phyloP scores from a whole-genome alignment of 192 early-diverging fungal genomes.

The Entomortierella chlamydospora region DNA sequence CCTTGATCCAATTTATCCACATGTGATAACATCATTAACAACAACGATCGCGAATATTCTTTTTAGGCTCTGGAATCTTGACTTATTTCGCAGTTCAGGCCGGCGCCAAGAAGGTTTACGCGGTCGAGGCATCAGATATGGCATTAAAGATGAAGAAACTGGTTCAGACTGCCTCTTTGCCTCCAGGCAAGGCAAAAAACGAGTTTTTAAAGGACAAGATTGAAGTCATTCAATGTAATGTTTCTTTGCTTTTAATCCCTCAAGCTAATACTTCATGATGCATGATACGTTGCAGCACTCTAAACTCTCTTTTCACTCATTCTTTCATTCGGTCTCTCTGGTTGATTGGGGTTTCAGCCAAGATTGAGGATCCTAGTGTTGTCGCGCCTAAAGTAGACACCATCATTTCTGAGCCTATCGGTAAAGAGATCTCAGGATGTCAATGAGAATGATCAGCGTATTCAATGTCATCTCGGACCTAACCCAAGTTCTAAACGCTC shows the following conservation, averaged over 20 bases:
- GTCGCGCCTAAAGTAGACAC: conserved; percentile 88
- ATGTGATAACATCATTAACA: not conserved
- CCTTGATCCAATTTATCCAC: too few relatives aligned
- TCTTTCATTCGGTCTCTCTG: too few relatives aligned
- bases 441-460: not conserved
- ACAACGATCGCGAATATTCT: not conserved
- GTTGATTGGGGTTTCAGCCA: conserved; percentile 61
- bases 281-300: too few relatives aligned
- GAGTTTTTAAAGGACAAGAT: conserved; percentile 82
- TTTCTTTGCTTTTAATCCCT: too few relatives aligned
- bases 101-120: conserved; percentile 93
- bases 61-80: conserved; percentile 85
- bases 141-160: conserved; percentile 90
- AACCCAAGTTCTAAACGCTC: not conserved
- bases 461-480: not conserved
- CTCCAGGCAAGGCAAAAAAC: conserved; percentile 68
- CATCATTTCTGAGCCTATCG: conserved; percentile 97
- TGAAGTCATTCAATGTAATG: conserved; percentile 82
- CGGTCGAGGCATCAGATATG: conserved; percentile 97
- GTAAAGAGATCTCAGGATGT: too few relatives aligned
- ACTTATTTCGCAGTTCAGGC: conserved; percentile 96
- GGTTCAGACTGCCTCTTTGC: conserved; percentile 71
- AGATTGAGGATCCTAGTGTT: conserved; percentile 86
- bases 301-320: too few relatives aligned
- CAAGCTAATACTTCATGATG: not conserved